A percentile compares a stretch with the other conserved stretches of the same genome.
phyloP scores from a whole-genome alignment of 164 flowering plant species.

The Santalum album region DNA sequence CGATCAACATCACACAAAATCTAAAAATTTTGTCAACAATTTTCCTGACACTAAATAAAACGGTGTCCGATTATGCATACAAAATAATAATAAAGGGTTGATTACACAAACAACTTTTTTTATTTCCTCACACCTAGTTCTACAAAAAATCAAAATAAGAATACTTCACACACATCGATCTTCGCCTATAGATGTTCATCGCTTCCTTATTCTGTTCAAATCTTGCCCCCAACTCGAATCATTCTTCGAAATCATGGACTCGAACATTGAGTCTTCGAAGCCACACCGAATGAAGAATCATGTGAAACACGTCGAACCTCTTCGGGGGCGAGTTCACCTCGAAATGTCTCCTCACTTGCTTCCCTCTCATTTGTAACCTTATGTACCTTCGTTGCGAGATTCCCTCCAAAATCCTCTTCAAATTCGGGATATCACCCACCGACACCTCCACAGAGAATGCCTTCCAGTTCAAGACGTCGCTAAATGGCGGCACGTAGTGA shows the following conservation, averaged over 20 bases:
- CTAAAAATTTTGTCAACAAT: too few relatives aligned
- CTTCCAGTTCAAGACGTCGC: constrained; percentile 33
- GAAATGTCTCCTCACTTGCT: constrained; percentile 36
- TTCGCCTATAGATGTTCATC: too few relatives aligned
- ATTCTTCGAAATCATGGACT: not conserved
- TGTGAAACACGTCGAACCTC: constrained; percentile 33
- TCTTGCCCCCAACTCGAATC: too few relatives aligned
- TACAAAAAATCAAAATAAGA: too few relatives aligned
- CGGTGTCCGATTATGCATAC: too few relatives aligned
- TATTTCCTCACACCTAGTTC: too few relatives aligned
- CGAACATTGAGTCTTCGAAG: constrained; percentile 29
- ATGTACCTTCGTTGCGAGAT: constrained; percentile 24
- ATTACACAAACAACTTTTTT: too few relatives aligned
- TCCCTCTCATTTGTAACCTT: constrained; percentile 27
- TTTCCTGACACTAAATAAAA: too few relatives aligned
- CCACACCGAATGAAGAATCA: constrained; percentile 36
- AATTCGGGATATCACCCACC: constrained; percentile 26
- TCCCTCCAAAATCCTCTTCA: constrained; percentile 24
- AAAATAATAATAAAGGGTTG: too few relatives aligned
- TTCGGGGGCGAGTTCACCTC: constrained; percentile 24
- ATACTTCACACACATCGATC: too few relatives aligned
- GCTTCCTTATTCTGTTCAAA: too few relatives aligned
- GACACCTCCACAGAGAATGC: constrained; percentile 21
- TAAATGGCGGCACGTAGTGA: constrained; percentile 30
- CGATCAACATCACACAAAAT: too few relatives aligned